Conservation (phyloP, 495 filamentous ascomycete species). For the Neurospora tetraspora region DNA sequence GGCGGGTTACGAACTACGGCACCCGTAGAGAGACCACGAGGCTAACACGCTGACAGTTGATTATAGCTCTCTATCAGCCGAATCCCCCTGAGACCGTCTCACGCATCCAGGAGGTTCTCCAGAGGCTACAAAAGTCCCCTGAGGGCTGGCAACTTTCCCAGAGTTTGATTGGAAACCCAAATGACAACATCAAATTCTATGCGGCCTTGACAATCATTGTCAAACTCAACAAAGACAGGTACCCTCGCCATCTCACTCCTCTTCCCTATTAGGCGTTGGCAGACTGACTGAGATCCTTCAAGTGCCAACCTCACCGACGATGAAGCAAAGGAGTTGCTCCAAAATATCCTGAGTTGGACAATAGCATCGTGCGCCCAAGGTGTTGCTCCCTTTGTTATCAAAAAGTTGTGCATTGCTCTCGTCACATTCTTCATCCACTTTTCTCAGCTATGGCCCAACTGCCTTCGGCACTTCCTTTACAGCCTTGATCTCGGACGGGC, state of each 20-base stretch:
- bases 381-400: constrained; percentile 55
- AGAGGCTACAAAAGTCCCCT: constrained; percentile 61
- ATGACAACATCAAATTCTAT: constrained; percentile 75
- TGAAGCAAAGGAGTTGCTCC: constrained; percentile 53
- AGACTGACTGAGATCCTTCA: neutral
- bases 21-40: neutral
- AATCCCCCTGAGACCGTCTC: constrained; percentile 49
- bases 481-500: constrained; percentile 46
- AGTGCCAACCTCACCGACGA: constrained; percentile 53
- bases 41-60: constrained; percentile 34
- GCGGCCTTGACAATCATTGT: constrained; percentile 90
- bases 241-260: constrained; percentile 8
- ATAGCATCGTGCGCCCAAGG: constrained; percentile 47
- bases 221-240: constrained; percentile 82
- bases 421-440: constrained; percentile 71
- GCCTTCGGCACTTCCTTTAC: constrained; percentile 57
- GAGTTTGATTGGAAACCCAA: constrained; percentile 51
- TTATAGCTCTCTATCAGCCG: constrained; percentile 62
- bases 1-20: neutral
- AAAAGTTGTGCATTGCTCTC: constrained; percentile 76
- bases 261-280: neutral
- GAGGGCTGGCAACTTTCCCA: constrained; percentile 82
- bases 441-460: constrained; percentile 55
- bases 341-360: constrained; percentile 59
- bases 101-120: constrained; percentile 66